Evolutionary conservation across 768 basidiomycete species (phyloP).

Genomic region (Xerocomellus dryophilus): DNA sequence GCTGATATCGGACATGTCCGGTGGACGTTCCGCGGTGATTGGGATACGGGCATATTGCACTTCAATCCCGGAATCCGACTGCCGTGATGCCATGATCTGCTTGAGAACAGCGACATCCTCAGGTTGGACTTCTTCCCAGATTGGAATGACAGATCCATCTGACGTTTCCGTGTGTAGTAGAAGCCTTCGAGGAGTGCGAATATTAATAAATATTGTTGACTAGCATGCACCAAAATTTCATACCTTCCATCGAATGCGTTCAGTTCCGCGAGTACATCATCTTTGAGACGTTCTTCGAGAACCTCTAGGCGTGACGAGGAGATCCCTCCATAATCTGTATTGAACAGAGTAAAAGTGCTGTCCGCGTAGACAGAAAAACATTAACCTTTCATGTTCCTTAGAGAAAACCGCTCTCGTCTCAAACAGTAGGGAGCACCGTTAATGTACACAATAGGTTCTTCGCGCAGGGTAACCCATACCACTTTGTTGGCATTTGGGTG

Average conservation of each 20-base stretch:
- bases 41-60: constrained; percentile 84
- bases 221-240: constrained; percentile 7
- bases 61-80: constrained; percentile 46
- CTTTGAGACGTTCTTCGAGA: constrained; percentile 84
- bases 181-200: constrained; percentile 43
- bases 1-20: constrained; percentile 69
- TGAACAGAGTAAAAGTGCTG: not conserved
- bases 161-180: constrained; percentile 86
- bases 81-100: constrained; percentile 76
- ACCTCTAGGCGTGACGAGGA: constrained; percentile 85
- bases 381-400: constrained; percentile 91
- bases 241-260: constrained; percentile 80
- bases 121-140: constrained; percentile 87
- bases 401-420: constrained; percentile 77
- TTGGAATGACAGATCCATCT: constrained; percentile 85
- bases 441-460: constrained; percentile 88
- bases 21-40: constrained; percentile 85
- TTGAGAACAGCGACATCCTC: constrained; percentile 77
- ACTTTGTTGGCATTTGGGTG: constrained; percentile 63
- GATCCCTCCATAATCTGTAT: constrained; percentile 91
- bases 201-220: constrained; percentile 1
- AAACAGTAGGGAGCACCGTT: constrained; percentile 92
- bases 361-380: not conserved
- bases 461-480: constrained; percentile 91
- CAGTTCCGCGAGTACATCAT: constrained; percentile 85